Base-by-base conservation (phyloP, 495 filamentous ascomycete species). In the Geopyxis carbonaria region DNA sequence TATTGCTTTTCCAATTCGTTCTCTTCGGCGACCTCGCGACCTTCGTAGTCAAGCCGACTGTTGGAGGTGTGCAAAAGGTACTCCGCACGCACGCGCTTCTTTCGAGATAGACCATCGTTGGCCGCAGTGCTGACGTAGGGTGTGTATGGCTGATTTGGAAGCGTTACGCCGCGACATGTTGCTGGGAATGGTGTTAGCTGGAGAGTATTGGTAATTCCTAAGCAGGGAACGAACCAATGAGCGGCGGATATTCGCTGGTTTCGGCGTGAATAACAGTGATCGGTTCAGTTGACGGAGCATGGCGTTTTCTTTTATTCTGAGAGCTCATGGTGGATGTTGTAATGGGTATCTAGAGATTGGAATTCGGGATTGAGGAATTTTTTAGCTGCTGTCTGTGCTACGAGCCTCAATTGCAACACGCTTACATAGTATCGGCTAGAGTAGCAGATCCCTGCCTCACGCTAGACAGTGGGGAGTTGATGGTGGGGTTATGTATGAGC, bases 11-110 rank as follows among this genome's bases (percentile, higher is more conserved):
- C 57, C 40, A 85, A 73, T 10, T 68, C 59, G 4, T 59, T 60
- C 42, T 70, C 68, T 10, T 71, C 68, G 10, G 69, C 63, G 40
- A 79, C 73, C 63, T 93, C 83, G 15, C 72, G 70, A 21, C 73
- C 87, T 13, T 69, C 70, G 55, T 87, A 93, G 59, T 94, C 81
- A 43, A 97, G 58, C 41, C 71, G 80, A 4, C 71, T 65, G 22
- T 77, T 75, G 4, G 86, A 83, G 43, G 79, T 72, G 38, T 93
- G 74, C 31, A 95, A 65, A 5, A 71, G 56, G 34, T 93, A 64
- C 48, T 86, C 77, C 16, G 50, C 64, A 48, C 50, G 53, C 57
- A 45, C 56, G 46, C 52, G 67, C 57, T 42, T 35, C 13, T 46
- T 54, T 13, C 49, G 48, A 1, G 46, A 22, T 19, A 32, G 19